Conservation (phyloP, 208 protist genomes). For the Leishmania arabica region DNA sequence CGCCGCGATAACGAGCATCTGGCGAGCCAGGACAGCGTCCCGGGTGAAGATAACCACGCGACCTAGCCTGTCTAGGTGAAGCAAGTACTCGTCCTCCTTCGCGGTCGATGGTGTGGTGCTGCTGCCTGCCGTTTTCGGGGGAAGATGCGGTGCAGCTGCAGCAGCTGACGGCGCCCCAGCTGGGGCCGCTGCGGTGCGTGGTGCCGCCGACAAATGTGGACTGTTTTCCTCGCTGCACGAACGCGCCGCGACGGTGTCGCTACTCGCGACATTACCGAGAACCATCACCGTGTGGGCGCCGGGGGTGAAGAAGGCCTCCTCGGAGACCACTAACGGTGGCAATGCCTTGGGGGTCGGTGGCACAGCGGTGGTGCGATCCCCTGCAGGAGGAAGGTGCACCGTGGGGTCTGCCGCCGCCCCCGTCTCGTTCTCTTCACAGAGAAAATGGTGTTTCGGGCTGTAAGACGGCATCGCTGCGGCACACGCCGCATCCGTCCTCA, state of each 20-base stretch:
- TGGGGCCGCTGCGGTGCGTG: neutral
- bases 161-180: neutral
- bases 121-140: neutral
- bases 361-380: neutral
- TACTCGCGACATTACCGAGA: neutral
- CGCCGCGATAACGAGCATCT: slow-evolving; percentile 50
- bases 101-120: neutral
- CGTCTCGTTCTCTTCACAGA: neutral
- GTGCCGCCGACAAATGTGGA: neutral
- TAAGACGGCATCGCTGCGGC: neutral
- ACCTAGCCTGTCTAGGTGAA: slow-evolving; percentile 33
- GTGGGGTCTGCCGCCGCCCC: neutral
- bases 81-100: slow-evolving; percentile 29
- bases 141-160: neutral
- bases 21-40: slow-evolving; percentile 48
- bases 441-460: neutral
- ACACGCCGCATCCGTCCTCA: slow-evolving; percentile 10
- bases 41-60: slow-evolving; percentile 71
- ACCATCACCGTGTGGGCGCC: neutral
- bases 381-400: neutral
- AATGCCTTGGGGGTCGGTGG: neutral
- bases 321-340: neutral
- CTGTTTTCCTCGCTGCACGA: neutral
- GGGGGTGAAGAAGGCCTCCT: slow-evolving; percentile 2
- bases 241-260: neutral